Percentiles rank a stretch among this genome's conserved stretches.
Evolutionary conservation across 768 basidiomycete species (phyloP).

Genomic region (Ramaria sp.): DNA sequence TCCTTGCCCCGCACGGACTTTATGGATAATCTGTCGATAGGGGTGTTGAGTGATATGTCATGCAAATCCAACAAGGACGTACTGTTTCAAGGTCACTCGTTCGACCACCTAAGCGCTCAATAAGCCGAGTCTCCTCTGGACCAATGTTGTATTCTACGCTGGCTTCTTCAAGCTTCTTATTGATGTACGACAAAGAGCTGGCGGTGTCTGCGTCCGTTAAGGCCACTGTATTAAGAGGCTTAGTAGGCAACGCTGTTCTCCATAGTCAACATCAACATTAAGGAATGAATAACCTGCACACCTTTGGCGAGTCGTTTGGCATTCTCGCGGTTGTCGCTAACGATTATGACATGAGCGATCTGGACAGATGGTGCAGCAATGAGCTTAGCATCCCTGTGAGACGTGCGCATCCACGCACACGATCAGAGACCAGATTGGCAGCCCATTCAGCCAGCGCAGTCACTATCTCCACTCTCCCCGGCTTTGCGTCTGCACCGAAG

Average conservation of each 20-base stretch:
- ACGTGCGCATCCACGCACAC: constrained; percentile 30
- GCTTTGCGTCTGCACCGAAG: constrained; percentile 49
- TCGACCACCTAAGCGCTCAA: constrained; percentile 79
- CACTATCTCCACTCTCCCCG: constrained; percentile 58
- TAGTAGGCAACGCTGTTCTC: constrained; percentile 63
- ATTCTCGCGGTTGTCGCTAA: constrained; percentile 86
- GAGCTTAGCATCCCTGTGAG: background rate
- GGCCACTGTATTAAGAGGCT: constrained; percentile 67
- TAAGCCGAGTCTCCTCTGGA: constrained; percentile 38
- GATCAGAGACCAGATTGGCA: constrained; percentile 68
- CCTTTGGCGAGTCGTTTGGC: constrained; percentile 77
- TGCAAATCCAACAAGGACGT: constrained; percentile 9
- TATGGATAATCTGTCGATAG: constrained; percentile 60
- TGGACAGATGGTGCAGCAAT: constrained; percentile 19
- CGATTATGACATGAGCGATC: constrained; percentile 86
- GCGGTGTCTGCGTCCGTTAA: constrained; percentile 77
- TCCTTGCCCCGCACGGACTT: constrained; percentile 59
- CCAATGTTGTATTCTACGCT: constrained; percentile 33
- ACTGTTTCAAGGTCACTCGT: constrained; percentile 84
- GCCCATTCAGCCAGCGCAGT: constrained; percentile 77
- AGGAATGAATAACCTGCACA: constrained; percentile 17
- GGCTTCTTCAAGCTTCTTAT: constrained; percentile 58
- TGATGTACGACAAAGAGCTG: constrained; percentile 73
- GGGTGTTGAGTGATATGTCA: background rate
- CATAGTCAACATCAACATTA: background rate